A percentile compares a stretch with the other conserved stretches of the same genome.
These are phyloP conservation scores for Aspergillus wentii DNA, from an alignment of 495 filamentous ascomycete species.

Conservation along the genomic window DNA sequence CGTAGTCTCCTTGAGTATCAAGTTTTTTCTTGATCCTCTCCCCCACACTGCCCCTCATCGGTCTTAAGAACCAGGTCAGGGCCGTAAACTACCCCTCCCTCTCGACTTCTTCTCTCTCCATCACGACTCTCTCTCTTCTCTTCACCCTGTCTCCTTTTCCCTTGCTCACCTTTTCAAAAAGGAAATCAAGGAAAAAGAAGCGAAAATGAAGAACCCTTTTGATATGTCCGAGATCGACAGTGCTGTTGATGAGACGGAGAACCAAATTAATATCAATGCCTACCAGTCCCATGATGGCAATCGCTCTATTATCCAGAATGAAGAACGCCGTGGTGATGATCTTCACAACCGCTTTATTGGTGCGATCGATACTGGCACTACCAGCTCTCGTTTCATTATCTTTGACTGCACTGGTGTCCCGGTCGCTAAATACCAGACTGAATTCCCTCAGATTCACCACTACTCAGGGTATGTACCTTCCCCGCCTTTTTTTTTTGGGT, in stretches of 20 bases:
- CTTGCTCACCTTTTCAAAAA: conserved; percentile 3
- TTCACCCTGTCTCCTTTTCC: conserved; percentile 7
- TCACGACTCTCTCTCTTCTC: conserved; percentile 7
- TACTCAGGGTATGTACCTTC: conserved; percentile 70
- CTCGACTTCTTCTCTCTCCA: conserved; percentile 7
- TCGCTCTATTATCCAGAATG: conserved; percentile 39
- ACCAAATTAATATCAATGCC: conserved; percentile 20
- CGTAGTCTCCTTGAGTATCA: conserved; percentile 1
- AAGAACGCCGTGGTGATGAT: conserved; percentile 25
- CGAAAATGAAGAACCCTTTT: conserved; percentile 36
- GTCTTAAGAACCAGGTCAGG: conserved; percentile 9
- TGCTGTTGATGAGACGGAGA: conserved; percentile 26
- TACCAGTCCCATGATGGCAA: conserved; percentile 33
- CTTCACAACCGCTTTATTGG: conserved; percentile 54
- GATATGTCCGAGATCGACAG: conserved; percentile 32
- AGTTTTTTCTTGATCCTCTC: conserved; percentile 4
- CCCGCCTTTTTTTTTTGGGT: background rate
- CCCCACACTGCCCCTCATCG: conserved; percentile 1
- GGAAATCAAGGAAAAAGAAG: background rate
- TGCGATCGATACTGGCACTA: conserved; percentile 89
- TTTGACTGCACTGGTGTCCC: conserved; percentile 79
- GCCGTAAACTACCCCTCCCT: conserved; percentile 12
- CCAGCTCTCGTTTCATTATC: conserved; percentile 87
- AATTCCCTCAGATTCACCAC: conserved; percentile 86
- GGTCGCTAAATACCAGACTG: conserved; percentile 82